Base-by-base conservation (phyloP, 495 filamentous ascomycete species). In the Hypomontagnella submonticulosa region DNA sequence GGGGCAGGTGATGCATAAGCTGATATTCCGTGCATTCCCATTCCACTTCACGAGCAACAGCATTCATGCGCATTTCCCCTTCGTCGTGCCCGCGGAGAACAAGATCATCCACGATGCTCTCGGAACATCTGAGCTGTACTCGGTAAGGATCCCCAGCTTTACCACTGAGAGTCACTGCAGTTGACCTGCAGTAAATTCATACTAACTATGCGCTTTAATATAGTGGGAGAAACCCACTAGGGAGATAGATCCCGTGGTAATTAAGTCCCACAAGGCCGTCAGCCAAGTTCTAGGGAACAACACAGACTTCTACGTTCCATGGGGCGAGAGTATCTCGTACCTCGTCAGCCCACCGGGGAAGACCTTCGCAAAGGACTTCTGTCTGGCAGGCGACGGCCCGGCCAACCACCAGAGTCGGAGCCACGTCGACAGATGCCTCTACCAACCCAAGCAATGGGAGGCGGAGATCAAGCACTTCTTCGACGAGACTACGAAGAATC, bases 51-150 rank as follows among this genome's bases (percentile, higher is more conserved):
- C 85, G 70, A 70, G 75, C 16, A 87, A 91, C 74, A 90, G 88
- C 12, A 84, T 92, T 63, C 90, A 90, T 64, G 88, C 88, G 23
- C 86, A 89, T 71, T 90, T 88, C 73, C 90, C 90, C 3, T 87
- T 93, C 77, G 90, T 89, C 13, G 84, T 90, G 23, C 89, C 90
- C 8, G 67, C 75, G 30, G 89, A 92, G 76, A 92, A 91, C 74
- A 76, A 76, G 16, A 80, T 78, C 47, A 91, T 91, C 61, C 84
- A 87, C 73, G 86, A 86, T 69, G 70, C 77, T 33, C 83, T 92
- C 4, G 83, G 82, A 16, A 80, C 83, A 49, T 85, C 87, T 55
- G 75, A 83, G 13, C 77, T 90, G 58, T 93, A 89, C 76, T 86
- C 84, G 27, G 47, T 68, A 54, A 58, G 58, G 2, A 19, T 33